Evolutionary conservation across 345 rosid species (phyloP).

Genomic region (Brassica juncea): DNA sequence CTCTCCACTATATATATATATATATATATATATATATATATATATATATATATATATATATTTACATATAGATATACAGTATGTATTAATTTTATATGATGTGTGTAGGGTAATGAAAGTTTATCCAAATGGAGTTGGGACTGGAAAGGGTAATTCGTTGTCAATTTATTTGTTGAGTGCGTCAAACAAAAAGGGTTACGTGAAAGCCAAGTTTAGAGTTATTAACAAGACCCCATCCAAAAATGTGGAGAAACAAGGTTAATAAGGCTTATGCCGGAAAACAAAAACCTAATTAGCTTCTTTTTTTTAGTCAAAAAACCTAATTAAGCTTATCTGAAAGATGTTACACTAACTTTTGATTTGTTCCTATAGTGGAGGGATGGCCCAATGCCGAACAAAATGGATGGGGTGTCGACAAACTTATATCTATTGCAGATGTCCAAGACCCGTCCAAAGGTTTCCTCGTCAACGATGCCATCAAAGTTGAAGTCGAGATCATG

Average conservation of each 20-base stretch:
- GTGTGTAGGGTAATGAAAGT: neutral
- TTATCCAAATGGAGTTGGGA: constrained; percentile 1
- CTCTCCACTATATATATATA: neutral
- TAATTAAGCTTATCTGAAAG: neutral
- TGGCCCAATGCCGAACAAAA: neutral
- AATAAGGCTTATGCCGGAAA: neutral
- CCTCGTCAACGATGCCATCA: neutral
- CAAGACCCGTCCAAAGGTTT: neutral
- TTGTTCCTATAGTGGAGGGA: neutral
- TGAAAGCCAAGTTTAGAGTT: neutral
- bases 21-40: neutral
- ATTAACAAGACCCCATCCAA: neutral
- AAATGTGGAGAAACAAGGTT: neutral
- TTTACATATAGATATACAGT: neutral
- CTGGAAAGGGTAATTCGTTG: neutral
- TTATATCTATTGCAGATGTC: neutral
- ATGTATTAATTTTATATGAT: neutral
- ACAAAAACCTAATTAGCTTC: too few species aligned
- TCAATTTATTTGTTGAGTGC: neutral
- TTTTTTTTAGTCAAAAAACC: too few species aligned
- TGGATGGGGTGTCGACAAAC: neutral
- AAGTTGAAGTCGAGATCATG: neutral
- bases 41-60: neutral
- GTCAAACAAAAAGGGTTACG: neutral
- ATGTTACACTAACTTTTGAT: neutral